Evolutionary conservation across 2,329 filamentous ascomycete genomes (phyloP).

Genomic region (Curvularia lunata): DNA sequence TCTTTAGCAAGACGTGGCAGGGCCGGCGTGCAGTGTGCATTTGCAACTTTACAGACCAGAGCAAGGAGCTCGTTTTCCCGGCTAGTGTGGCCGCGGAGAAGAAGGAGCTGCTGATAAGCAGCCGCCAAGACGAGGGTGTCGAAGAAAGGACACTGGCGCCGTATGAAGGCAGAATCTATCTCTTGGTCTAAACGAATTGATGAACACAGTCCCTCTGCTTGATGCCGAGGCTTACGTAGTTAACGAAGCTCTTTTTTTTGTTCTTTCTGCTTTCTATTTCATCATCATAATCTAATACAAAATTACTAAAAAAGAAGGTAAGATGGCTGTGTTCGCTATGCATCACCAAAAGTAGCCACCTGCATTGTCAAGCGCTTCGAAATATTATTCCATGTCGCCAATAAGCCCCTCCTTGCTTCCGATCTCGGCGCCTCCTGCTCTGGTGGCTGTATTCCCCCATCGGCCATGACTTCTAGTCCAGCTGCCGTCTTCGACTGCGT

Average conservation of each 20-base stretch:
- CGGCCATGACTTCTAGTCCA: slow-evolving; percentile 31
- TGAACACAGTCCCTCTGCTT: not conserved
- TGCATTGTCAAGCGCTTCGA: slow-evolving; percentile 38
- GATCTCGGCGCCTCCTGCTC: slow-evolving; percentile 17
- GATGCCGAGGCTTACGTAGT: not conserved
- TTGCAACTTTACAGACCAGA: slow-evolving; percentile 45
- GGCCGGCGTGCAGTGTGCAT: slow-evolving; percentile 39
- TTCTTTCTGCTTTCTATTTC: not conserved
- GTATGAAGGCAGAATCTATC: slow-evolving; percentile 42
- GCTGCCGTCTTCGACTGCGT: slow-evolving; percentile 44
- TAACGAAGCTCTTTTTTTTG: not conserved
- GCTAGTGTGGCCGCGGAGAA: slow-evolving; percentile 38
- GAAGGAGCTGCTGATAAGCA: slow-evolving; percentile 35
- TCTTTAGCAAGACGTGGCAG: slow-evolving; percentile 46
- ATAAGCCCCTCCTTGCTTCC: slow-evolving; percentile 25
- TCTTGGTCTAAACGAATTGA: slow-evolving; percentile 17
- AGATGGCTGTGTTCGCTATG: not conserved
- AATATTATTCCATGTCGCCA: slow-evolving; percentile 45
- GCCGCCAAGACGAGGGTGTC: slow-evolving; percentile 23
- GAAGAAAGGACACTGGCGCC: slow-evolving; percentile 30
- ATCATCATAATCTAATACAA: not conserved
- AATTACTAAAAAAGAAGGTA: not conserved
- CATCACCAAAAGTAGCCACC: slow-evolving; percentile 20
- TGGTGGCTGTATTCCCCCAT: slow-evolving; percentile 14
- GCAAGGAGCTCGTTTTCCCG: slow-evolving; percentile 45